phyloP scores from a whole-genome alignment of 2,329 filamentous ascomycete species.

The Rhexocercosporidium sp. region DNA sequence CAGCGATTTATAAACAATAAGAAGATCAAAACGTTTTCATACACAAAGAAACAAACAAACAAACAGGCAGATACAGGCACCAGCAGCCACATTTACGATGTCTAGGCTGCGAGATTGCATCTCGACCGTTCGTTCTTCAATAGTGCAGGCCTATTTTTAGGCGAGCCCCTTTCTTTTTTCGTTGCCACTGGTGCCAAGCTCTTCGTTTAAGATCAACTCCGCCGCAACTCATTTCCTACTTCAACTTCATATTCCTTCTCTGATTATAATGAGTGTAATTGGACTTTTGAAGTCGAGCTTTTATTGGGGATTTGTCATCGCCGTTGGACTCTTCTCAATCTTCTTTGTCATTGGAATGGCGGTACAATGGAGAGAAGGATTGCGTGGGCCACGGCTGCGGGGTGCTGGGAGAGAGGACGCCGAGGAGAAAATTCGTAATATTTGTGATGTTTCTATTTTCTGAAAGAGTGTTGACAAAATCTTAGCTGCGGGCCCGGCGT shows the following conservation, averaged over 20 bases:
- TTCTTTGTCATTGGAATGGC: constrained; percentile 8
- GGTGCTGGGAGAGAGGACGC: constrained; percentile 21
- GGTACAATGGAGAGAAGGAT: constrained; percentile 7
- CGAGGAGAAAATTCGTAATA: constrained; percentile 26
- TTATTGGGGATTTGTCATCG: constrained; percentile 1
- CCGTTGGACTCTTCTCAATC: constrained; percentile 1
- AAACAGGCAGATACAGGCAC: neutral
- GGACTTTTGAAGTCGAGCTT: neutral
- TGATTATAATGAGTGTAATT: neutral
- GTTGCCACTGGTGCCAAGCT: neutral
- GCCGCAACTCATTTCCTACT: constrained; percentile 1
- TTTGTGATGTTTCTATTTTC: neutral
- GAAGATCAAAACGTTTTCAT: neutral
- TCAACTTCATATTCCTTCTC: constrained; percentile 2
- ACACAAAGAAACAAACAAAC: neutral
- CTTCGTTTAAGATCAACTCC: neutral
- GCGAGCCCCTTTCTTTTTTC: constrained; percentile 2
- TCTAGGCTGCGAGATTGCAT: neutral
- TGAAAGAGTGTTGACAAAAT: neutral
- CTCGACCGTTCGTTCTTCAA: neutral
- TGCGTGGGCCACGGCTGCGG: neutral
- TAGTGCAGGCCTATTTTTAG: constrained; percentile 17
- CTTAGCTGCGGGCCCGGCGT: constrained; percentile 17
- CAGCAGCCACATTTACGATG: neutral
- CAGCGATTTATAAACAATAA: neutral